These are phyloP conservation scores for Petunia axillaris DNA, from an alignment of 257 asterid genomes.

Conservation along the genomic window DNA sequence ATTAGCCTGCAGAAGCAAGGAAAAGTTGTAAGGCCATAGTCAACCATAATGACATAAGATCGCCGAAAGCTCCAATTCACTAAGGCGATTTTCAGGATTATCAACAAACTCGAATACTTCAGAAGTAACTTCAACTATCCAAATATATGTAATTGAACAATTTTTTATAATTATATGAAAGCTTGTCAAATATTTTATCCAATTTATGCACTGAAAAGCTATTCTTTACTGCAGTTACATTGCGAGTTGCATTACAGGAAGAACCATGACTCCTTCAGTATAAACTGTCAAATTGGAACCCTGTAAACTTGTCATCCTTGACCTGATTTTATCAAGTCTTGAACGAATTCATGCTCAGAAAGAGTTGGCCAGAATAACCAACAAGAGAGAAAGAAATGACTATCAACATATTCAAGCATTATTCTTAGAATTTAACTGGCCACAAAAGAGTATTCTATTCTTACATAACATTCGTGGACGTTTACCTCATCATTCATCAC, in stretches of 20 bases:
- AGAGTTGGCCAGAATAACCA: background rate
- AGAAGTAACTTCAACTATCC: conserved; percentile 4
- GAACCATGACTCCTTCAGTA: background rate
- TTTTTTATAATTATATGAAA: background rate
- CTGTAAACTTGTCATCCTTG: background rate
- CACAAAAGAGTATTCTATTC: background rate
- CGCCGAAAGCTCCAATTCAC: conserved; percentile 20
- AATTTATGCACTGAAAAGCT: background rate
- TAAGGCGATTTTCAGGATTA: background rate
- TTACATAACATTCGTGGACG: background rate
- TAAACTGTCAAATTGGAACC: background rate
- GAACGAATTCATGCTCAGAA: background rate
- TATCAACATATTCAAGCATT: background rate
- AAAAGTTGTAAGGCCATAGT: conserved; percentile 32
- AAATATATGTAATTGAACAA: background rate
- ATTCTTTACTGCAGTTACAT: background rate
- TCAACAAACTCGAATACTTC: conserved; percentile 14
- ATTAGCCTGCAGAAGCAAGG: conserved; percentile 80
- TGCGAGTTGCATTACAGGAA: background rate
- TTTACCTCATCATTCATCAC: conserved; percentile 99
- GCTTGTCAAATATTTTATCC: background rate
- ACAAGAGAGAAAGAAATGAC: background rate
- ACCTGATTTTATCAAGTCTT: background rate
- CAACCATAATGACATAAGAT: conserved; percentile 14
- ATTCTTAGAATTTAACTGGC: background rate